Conservation (phyloP, 345 rosid genomes). For the Acer negundo region DNA sequence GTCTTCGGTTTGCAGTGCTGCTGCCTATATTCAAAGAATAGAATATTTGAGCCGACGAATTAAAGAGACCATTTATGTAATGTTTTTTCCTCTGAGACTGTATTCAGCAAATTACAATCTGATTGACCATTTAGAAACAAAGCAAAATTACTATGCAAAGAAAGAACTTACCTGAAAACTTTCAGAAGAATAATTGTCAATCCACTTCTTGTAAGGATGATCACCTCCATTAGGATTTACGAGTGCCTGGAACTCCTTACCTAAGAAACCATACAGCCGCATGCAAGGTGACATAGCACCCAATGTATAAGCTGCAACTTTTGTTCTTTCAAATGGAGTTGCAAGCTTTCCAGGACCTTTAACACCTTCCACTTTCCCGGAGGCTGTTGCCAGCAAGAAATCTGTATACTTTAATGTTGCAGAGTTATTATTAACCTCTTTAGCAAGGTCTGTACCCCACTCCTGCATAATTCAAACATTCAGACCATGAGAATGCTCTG, state of each 20-base stretch:
- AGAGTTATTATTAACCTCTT: slow-evolving; percentile 53
- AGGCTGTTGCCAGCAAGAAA: slow-evolving; percentile 91
- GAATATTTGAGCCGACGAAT: slow-evolving; percentile 34
- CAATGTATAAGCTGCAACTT: slow-evolving; percentile 94
- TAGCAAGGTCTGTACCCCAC: slow-evolving; percentile 65
- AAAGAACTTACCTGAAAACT: slow-evolving; percentile 63
- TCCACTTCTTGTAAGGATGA: slow-evolving; percentile 91
- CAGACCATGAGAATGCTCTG: slow-evolving; percentile 16
- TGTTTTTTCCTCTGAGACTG: slow-evolving; percentile 24
- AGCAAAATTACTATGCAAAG: slow-evolving; percentile 14
- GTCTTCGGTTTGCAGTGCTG: slow-evolving; percentile 90
- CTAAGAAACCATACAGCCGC: slow-evolving; percentile 84
- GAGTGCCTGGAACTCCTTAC: slow-evolving; percentile 68
- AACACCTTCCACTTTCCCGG: slow-evolving; percentile 91
- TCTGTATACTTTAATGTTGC: slow-evolving; percentile 82
- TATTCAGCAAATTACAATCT: slow-evolving; percentile 21
- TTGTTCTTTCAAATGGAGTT: slow-evolving; percentile 96
- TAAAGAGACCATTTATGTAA: slow-evolving; percentile 30
- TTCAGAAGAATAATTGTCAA: slow-evolving; percentile 72
- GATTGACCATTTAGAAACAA: slow-evolving; percentile 15
- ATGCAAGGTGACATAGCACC: slow-evolving; percentile 98
- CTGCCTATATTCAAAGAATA: slow-evolving; percentile 61
- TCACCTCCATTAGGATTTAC: slow-evolving; percentile 42
- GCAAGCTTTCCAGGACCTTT: slow-evolving; percentile 92
- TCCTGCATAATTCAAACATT: slow-evolving; percentile 60